Base-by-base conservation (phyloP, 768 basidiomycete genomes). In the Hygrophoropsis aurantiaca region DNA sequence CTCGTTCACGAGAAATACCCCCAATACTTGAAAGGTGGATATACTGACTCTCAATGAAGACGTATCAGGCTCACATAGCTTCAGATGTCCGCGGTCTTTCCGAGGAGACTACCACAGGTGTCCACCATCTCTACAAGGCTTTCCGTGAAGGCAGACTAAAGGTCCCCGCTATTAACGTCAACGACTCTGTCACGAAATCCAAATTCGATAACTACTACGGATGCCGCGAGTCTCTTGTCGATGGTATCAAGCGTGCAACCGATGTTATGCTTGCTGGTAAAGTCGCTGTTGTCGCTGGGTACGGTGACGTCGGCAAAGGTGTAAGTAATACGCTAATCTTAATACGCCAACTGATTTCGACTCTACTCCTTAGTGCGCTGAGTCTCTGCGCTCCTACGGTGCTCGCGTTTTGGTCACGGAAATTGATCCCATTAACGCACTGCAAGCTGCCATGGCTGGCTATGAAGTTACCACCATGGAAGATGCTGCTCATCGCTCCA, bases 261-360 rank as follows among this genome's bases (percentile, higher is more conserved):
- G 97, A 99, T 69, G 92, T 99, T 68, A 99, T 99, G 97, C 85
- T 99, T 68, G 97, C 97, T 56, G 97, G 95, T 44, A 99, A 99
- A 76, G 94, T 99, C 56, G 94, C 94, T 44, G 91, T 98, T 55
- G 97, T 99, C 57, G 97, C 97, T 56, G 97, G 97, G 47, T 99
- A 86, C 70, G 97, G 97, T 73, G 97, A 99, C 64, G 97, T 99
- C 57, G 97, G 97, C 58, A 99, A 99, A 73, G 97, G 97, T 47
- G 94, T 97, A 74, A 59, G 93, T 84, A 19, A 20, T 46, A 5
- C 18, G 42, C 24, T 11, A 6, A 35, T 30, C 11, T 27, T 27
- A 6, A 19, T 25, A 6, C 13, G 23, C 20, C 1, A 30, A 30
- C 11, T 21, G 19, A 40, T 58, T 44, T 52, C 34, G n/a, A 4